A percentile compares a stretch with the other conserved stretches of the same genome.
phyloP scores from a whole-genome alignment of 805 yeast species.

The Candida verbasci region DNA sequence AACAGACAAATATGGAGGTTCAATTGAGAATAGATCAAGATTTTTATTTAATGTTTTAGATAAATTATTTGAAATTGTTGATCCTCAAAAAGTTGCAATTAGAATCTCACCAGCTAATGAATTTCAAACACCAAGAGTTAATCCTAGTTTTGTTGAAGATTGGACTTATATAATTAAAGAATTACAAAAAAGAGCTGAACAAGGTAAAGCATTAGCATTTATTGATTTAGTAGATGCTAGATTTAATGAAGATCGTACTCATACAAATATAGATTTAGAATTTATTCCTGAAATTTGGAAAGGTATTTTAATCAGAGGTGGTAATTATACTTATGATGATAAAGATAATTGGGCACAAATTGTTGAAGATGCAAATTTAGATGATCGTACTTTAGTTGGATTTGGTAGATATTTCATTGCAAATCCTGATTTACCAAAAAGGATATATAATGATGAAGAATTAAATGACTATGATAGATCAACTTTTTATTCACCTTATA shows the following conservation, averaged over 20 bases:
- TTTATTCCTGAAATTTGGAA: constrained; percentile 27
- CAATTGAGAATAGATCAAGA: constrained; percentile 36
- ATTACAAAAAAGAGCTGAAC: constrained; percentile 26
- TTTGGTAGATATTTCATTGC: constrained; percentile 36
- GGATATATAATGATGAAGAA: constrained; percentile 31
- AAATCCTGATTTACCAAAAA: constrained; percentile 41
- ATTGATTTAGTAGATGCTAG: constrained; percentile 28
- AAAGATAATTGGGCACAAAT: constrained; percentile 7
- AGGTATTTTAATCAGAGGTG: constrained; percentile 15
- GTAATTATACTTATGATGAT: constrained; percentile 12
- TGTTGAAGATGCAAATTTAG: constrained; percentile 10
- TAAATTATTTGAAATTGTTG: constrained; percentile 26
- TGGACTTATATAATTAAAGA: constrained; percentile 25
- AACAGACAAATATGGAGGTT: constrained; percentile 32
- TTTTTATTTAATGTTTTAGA: constrained; percentile 30
- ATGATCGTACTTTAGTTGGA: constrained; percentile 39
- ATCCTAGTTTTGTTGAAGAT: constrained; percentile 23
- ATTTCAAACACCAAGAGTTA: constrained; percentile 23
- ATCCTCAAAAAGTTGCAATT: constrained; percentile 23
- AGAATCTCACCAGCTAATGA: constrained; percentile 33
- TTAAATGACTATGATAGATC: constrained; percentile 37
- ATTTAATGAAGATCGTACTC: constrained; percentile 5
- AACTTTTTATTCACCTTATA: constrained; percentile 29
- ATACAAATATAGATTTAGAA: constrained; percentile 10
- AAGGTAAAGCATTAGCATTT: constrained; percentile 29